Evolutionary conservation across 2,329 filamentous ascomycete genomes (phyloP).

Genomic region (Madurella fahalii): DNA sequence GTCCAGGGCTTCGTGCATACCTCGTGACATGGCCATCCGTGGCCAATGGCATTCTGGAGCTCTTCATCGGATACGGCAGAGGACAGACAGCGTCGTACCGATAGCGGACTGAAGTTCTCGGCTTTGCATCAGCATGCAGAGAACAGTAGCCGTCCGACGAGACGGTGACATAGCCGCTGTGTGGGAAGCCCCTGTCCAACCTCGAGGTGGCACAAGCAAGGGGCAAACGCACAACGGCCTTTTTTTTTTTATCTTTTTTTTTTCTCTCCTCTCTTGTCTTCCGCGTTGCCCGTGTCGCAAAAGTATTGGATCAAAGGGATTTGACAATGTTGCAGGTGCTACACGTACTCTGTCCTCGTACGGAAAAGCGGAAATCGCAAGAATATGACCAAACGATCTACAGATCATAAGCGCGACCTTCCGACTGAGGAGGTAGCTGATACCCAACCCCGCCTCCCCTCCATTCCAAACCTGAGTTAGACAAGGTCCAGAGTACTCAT

Average conservation of each 20-base stretch:
- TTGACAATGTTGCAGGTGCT: constrained; percentile 11
- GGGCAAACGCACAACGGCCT: neutral
- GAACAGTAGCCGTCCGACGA: neutral
- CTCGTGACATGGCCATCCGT: neutral
- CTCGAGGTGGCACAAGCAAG: constrained; percentile 2
- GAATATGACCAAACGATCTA: constrained; percentile 8
- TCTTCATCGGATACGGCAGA: neutral
- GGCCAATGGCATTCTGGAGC: neutral
- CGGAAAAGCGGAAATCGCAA: neutral
- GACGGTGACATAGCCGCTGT: neutral
- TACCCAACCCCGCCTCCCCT: constrained; percentile 5
- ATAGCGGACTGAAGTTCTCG: neutral
- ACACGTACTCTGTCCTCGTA: neutral
- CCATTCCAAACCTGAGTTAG: neutral
- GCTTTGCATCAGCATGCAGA: neutral
- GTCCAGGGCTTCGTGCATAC: neutral
- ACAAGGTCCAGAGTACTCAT: neutral
- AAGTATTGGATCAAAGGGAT: constrained; percentile 7
- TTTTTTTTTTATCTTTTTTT: no score
- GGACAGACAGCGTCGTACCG: constrained; percentile 1
- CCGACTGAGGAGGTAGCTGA: neutral
- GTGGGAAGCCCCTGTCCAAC: neutral
- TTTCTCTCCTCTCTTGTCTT: neutral
- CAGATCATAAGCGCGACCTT: neutral
- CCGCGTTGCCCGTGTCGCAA: neutral